Conservation (phyloP, 345 rosid species). For the Salix udensis region DNA sequence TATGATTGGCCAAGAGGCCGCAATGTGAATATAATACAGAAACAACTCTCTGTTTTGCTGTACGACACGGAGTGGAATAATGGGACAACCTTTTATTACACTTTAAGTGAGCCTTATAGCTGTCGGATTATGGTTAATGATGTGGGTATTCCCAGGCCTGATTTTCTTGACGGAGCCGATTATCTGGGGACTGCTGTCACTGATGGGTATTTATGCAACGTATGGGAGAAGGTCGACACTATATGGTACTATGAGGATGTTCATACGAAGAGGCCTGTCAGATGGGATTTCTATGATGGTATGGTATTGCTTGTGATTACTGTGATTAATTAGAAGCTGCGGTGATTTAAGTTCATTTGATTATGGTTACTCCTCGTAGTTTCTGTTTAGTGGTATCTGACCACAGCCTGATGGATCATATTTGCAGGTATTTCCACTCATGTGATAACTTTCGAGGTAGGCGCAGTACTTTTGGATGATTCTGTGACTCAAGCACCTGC, state of each 20-base stretch:
- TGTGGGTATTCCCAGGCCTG: constrained; percentile 40
- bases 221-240: constrained; percentile 42
- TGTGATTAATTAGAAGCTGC: background rate
- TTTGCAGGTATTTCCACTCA: constrained; percentile 29
- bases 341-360: background rate
- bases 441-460: constrained; percentile 37
- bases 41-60: constrained; percentile 23
- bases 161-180: constrained; percentile 34
- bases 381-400: background rate
- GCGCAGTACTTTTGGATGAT: constrained; percentile 28
- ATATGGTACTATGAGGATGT: constrained; percentile 41
- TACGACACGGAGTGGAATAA: constrained; percentile 38
- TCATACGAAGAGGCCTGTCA: constrained; percentile 24
- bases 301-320: background rate
- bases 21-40: constrained; percentile 29
- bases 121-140: constrained; percentile 21
- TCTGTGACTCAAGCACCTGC: constrained; percentile 30
- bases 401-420: background rate
- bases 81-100: constrained; percentile 38
- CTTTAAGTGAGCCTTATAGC: constrained; percentile 4
- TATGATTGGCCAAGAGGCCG: constrained; percentile 42
- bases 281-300: constrained; percentile 37
- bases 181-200: constrained; percentile 28
- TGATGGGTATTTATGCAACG: constrained; percentile 39
- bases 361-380: background rate